Evolutionary conservation across 345 rosid genomes (phyloP).

Genomic region (Punica granatum): DNA sequence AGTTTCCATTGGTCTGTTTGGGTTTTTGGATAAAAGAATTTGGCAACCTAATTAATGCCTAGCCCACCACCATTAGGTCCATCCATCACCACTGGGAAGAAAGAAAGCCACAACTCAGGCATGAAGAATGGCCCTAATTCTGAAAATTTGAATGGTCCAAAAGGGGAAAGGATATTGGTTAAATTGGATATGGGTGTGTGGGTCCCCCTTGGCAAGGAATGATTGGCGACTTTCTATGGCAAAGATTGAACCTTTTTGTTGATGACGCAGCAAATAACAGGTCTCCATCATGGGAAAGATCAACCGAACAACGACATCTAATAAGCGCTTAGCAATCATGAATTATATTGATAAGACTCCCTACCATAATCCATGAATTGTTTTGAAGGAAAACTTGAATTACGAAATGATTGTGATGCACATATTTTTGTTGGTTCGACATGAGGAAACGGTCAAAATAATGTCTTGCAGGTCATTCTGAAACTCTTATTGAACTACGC

Average conservation of each 20-base stretch:
- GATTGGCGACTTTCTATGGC: not conserved
- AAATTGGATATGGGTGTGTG: not conserved
- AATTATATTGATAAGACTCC: not conserved
- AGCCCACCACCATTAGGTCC: not conserved
- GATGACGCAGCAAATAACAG: not conserved
- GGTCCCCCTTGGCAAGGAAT: not conserved
- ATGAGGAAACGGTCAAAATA: no score
- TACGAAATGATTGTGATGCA: no score
- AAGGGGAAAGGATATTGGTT: not conserved
- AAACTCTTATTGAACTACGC: no score
- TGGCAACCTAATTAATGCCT: not conserved
- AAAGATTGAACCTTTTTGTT: not conserved
- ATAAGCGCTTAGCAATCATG: not conserved
- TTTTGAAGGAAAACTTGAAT: not conserved
- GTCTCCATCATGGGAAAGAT: constrained; percentile 1
- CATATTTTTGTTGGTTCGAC: no score
- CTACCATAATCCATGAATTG: not conserved
- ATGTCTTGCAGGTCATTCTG: no score
- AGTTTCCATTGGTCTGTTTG: no score
- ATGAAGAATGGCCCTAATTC: not conserved
- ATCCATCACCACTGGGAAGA: not conserved
- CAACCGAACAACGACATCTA: not conserved
- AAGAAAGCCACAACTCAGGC: not conserved
- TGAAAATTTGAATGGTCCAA: not conserved
- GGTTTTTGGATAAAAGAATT: not conserved